These are phyloP conservation scores for Chytriomyces confervae DNA, from an alignment of 192 early-diverging fungal species.

Conservation along the genomic window DNA sequence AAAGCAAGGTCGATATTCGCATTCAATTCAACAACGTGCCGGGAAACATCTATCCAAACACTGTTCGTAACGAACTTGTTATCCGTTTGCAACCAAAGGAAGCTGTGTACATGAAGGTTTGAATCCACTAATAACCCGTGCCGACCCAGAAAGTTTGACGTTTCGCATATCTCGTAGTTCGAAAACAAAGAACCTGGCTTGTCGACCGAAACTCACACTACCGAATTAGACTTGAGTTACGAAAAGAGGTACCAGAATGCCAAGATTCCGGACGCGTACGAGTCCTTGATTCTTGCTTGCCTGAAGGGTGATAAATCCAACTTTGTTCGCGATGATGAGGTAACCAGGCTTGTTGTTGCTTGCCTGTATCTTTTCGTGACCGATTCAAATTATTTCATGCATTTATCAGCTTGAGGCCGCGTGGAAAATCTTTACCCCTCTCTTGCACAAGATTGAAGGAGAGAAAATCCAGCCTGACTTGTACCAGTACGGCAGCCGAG, in stretches of 20 bases:
- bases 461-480: slow-evolving; percentile 67
- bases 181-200: slow-evolving; percentile 94
- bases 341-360: not conserved
- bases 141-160: not conserved
- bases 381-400: not conserved
- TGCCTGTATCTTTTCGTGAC: not conserved
- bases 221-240: slow-evolving; percentile 95
- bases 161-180: slow-evolving; percentile 49
- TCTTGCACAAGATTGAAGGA: slow-evolving; percentile 86
- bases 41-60: slow-evolving; percentile 76
- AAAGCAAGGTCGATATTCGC: slow-evolving; percentile 92
- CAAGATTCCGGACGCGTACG: slow-evolving; percentile 97
- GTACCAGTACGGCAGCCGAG: slow-evolving; percentile 84
- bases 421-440: slow-evolving; percentile 97
- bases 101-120: slow-evolving; percentile 90
- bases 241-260: slow-evolving; percentile 83
- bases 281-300: slow-evolving; percentile 91
- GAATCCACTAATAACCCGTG: not conserved
- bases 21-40: slow-evolving; percentile 95
- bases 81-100: slow-evolving; percentile 94
- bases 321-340: slow-evolving; percentile 78
- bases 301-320: slow-evolving; percentile 92
- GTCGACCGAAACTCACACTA: slow-evolving; percentile 79
- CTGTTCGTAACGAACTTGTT: slow-evolving; percentile 94
- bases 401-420: slow-evolving; percentile 77